These are phyloP conservation scores for Boletellus ananiceps DNA, from an alignment of 768 basidiomycete genomes.

Conservation along the genomic window DNA sequence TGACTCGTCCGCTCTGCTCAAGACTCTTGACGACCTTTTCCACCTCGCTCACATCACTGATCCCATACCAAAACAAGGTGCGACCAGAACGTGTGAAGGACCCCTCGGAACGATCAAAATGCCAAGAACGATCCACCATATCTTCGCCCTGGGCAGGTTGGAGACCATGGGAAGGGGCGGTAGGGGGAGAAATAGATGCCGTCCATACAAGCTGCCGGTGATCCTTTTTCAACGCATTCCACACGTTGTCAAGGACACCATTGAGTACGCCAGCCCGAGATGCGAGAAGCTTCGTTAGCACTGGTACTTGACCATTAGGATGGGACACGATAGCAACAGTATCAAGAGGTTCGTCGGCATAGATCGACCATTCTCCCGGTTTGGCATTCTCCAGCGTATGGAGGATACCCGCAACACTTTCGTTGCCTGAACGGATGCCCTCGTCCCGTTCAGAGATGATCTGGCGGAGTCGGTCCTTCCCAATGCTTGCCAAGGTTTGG, in stretches of 20 bases:
- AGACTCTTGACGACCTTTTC: conserved; percentile 76
- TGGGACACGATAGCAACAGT: conserved; percentile 92
- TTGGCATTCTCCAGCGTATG: conserved; percentile 54
- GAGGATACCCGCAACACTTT: conserved; percentile 85
- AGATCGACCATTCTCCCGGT: conserved; percentile 84
- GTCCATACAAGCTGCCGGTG: conserved; percentile 96
- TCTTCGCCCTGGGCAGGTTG: conserved; percentile 64
- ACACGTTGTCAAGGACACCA: conserved; percentile 95
- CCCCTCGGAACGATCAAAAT: conserved; percentile 97
- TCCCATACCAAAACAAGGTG: conserved; percentile 97
- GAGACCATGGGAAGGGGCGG: background rate
- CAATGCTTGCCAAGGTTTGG: conserved; percentile 71
- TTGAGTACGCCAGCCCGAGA: conserved; percentile 88
- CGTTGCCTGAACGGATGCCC: conserved; percentile 75
- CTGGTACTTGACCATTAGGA: conserved; percentile 82
- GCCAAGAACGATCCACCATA: conserved; percentile 81
- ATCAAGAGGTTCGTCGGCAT: conserved; percentile 98
- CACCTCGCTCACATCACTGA: conserved; percentile 87
- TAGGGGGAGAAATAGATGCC: conserved; percentile 52
- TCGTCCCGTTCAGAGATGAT: conserved; percentile 95
- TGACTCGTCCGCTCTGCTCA: conserved; percentile 77
- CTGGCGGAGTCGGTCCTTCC: conserved; percentile 91
- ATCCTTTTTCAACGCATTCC: conserved; percentile 93
- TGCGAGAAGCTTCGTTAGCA: conserved; percentile 89
- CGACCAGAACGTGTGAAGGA: conserved; percentile 93